phyloP scores from a whole-genome alignment of 2,329 filamentous ascomycete species.

The Cadophora sp. region DNA sequence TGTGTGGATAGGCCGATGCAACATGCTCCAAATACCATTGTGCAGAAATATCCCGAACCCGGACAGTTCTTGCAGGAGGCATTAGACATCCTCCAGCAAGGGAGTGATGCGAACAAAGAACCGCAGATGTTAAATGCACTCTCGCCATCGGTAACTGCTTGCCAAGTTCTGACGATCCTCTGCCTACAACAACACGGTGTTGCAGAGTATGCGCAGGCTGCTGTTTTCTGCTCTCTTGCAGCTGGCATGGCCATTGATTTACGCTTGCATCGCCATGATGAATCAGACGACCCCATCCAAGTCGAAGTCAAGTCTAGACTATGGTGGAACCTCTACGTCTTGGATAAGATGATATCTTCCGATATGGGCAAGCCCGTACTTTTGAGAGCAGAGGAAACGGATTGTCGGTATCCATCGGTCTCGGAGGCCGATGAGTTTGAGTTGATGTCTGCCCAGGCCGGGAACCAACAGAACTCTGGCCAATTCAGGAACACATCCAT shows the following conservation, averaged over 20 bases:
- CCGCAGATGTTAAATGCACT: conserved; percentile 34
- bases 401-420: conserved; percentile 41
- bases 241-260: conserved; percentile 43
- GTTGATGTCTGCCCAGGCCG: conserved; percentile 36
- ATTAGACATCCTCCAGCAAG: conserved; percentile 33
- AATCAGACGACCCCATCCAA: conserved; percentile 37
- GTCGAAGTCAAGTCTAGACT: conserved; percentile 41
- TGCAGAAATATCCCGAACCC: conserved; percentile 33
- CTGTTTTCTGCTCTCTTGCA: conserved; percentile 40
- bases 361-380: conserved; percentile 43
- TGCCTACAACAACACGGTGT: conserved; percentile 43
- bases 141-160: conserved; percentile 40
- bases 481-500: conserved; percentile 30
- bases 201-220: conserved; percentile 43
- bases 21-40: conserved; percentile 23
- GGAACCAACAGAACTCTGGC: conserved; percentile 18
- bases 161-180: conserved; percentile 42
- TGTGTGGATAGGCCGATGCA: conserved; percentile 39
- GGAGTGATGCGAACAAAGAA: conserved; percentile 9
- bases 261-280: conserved; percentile 38
- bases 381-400: conserved; percentile 40
- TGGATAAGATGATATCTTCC: conserved; percentile 44
- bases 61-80: conserved; percentile 38
- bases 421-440: conserved; percentile 45
- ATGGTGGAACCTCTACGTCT: conserved; percentile 45